phyloP scores from a whole-genome alignment of 768 basidiomycete species.

The Hericium alpestre region DNA sequence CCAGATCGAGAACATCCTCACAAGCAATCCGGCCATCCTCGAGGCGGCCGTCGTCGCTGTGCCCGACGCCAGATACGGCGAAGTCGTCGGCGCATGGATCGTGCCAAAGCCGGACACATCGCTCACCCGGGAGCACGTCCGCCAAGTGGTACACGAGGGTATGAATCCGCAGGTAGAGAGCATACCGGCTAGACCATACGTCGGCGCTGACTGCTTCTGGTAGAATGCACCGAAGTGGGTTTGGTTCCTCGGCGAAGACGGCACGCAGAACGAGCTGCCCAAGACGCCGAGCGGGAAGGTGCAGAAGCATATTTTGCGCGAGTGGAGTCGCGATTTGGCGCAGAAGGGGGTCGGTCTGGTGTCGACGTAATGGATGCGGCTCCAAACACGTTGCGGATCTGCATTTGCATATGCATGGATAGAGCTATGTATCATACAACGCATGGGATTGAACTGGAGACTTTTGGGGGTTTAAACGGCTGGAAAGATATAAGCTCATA shows the following conservation, averaged over 20 bases:
- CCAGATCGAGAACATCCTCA: slow-evolving; percentile 71
- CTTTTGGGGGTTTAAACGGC: no score
- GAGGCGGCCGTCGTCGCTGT: slow-evolving; percentile 72
- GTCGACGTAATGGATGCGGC: neutral
- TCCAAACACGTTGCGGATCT: neutral
- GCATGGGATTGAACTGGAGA: no score
- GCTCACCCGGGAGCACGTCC: slow-evolving; percentile 42
- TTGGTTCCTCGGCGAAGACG: slow-evolving; percentile 71
- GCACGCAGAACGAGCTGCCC: slow-evolving; percentile 61
- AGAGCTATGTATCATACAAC: no score
- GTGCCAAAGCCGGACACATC: slow-evolving; percentile 24
- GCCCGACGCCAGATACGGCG: slow-evolving; percentile 57
- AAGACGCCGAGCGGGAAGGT: slow-evolving; percentile 86
- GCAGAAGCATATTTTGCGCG: slow-evolving; percentile 67
- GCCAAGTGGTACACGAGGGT: slow-evolving; percentile 36
- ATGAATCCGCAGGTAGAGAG: slow-evolving; percentile 73
- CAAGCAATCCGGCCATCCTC: slow-evolving; percentile 40
- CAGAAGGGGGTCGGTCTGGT: slow-evolving; percentile 30
- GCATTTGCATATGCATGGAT: no score
- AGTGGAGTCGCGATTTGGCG: slow-evolving; percentile 54
- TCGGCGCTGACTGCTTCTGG: neutral
- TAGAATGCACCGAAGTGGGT: slow-evolving; percentile 77
- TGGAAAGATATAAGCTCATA: no score
- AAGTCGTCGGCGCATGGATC: slow-evolving; percentile 77
- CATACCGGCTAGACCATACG: neutral